Base-by-base conservation (phyloP, 805 yeast species). In the Candida morakotiae region DNA sequence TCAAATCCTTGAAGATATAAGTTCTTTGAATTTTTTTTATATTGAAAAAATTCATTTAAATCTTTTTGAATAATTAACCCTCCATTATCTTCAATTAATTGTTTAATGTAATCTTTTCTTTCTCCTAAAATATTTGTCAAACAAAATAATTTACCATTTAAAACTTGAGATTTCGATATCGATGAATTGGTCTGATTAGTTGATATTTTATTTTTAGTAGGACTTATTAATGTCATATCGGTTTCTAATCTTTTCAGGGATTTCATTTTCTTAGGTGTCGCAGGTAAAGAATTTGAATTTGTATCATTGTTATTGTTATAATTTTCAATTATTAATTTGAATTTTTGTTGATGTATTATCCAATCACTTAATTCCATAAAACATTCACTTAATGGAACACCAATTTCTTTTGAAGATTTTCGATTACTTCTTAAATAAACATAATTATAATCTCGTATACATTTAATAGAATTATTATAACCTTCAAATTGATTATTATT, bases 401-500 rank as follows among this genome's bases (percentile, higher is more conserved):
- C 34, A 14, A 39, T 20, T 38, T 51, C 60, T 25, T 38, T 29
- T 21, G 40, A 22, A 11, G n/a, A 31, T 19, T 34, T 44, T 26
- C 28, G 47, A n/a, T 45, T 10, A 3, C 30, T 21, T 44, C 23
- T 35, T 5, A 67, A 55, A 43, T 60, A 58, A 2, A 78, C 72
- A 0, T 67, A 60, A 49, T 79, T 79, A 48, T 63, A 81, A 0
- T 88, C 88, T 44, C 87, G 60, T 39, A 78, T 64, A 50, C 87
- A 81, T 34, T 66, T 55, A 5, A 81, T 67, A 0, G 45, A 44
- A 13, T 53, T 47, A 7, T 42, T 43, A 26, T 15, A 6, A 7
- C 9, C 9, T 9, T 21, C 23, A 6, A 54, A 48, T 2, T 37
- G 37, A 4, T 40, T 45, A 17, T 34, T 35, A 14, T 32, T 24